These are phyloP conservation scores for Ramalina intermedia DNA, from an alignment of 495 filamentous ascomycete genomes.

Conservation along the genomic window DNA sequence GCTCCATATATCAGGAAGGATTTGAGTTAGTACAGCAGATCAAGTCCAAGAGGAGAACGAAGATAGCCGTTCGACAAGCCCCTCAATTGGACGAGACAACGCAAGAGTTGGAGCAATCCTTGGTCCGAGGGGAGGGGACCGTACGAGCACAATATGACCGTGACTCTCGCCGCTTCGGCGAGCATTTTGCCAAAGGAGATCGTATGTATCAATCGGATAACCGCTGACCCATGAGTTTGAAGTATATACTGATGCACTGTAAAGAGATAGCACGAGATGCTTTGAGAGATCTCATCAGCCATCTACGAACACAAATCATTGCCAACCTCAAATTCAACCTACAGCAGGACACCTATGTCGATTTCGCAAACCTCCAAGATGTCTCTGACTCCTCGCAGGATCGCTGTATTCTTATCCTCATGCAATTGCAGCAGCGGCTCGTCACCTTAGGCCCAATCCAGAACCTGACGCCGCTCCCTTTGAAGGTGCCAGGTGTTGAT, in stretches of 20 bases:
- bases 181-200: slow-evolving; percentile 26
- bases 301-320: slow-evolving; percentile 29
- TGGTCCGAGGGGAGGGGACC: slow-evolving; percentile 17
- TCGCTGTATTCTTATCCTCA: slow-evolving; percentile 9
- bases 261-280: slow-evolving; percentile 21
- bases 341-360: slow-evolving; percentile 21
- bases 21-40: slow-evolving; percentile 22
- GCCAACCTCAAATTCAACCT: slow-evolving; percentile 26
- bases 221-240: neutral
- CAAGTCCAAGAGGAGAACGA: slow-evolving; percentile 22
- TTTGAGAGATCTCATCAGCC: slow-evolving; percentile 31
- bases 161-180: slow-evolving; percentile 19
- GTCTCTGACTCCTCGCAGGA: slow-evolving; percentile 13
- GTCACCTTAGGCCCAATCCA: slow-evolving; percentile 9
- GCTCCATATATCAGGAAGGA: slow-evolving; percentile 31
- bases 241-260: neutral
- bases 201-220: slow-evolving; percentile 11
- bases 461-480: neutral
- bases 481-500: slow-evolving; percentile 1
- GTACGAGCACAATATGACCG: slow-evolving; percentile 21
- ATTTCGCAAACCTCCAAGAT: slow-evolving; percentile 25
- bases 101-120: slow-evolving; percentile 23
- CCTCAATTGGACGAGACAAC: slow-evolving; percentile 3
- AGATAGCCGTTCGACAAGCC: slow-evolving; percentile 9
- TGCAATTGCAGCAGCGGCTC: slow-evolving; percentile 14